Conservation (phyloP, 192 early-diverging fungal genomes). For the Entomortierella beljakovae region DNA sequence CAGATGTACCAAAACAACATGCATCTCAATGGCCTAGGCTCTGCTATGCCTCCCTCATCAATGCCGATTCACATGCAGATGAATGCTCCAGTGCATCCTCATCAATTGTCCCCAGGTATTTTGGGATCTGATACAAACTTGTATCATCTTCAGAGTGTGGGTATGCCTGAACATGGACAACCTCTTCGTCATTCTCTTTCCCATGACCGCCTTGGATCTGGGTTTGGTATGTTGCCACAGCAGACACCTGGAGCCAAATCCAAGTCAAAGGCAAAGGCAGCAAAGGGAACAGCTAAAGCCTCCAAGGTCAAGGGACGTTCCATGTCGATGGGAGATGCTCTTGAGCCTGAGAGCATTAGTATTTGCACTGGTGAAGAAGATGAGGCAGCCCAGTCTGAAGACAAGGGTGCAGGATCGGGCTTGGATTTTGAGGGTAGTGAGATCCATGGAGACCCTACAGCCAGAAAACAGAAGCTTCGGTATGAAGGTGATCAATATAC, state of each 20-base stretch:
- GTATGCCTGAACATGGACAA: conserved; percentile 15
- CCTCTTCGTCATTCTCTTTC: conserved; percentile 41
- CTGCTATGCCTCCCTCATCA: conserved; percentile 21
- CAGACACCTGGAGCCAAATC: conserved; percentile 4
- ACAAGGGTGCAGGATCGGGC: neutral
- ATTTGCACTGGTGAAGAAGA: conserved; percentile 36
- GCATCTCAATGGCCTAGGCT: conserved; percentile 28
- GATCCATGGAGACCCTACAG: conserved; percentile 63
- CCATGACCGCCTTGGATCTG: conserved; percentile 36
- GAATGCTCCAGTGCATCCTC: conserved; percentile 27
- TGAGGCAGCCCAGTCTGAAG: conserved; percentile 15
- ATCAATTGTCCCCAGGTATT: conserved; percentile 9
- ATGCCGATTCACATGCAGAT: conserved; percentile 47
- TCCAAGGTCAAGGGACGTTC: conserved; percentile 35
- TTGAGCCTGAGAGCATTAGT: conserved; percentile 13
- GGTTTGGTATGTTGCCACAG: conserved; percentile 18
- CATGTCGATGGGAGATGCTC: conserved; percentile 50
- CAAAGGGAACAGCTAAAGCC: conserved; percentile 5
- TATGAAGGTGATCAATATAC: conserved; percentile 83
- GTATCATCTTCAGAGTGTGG: conserved; percentile 27
- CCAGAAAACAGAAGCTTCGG: conserved; percentile 78
- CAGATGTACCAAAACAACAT: conserved; percentile 48
- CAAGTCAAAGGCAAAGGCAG: conserved; percentile 30
- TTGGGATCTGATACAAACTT: conserved; percentile 20
- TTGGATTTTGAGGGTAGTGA: conserved; percentile 57